Base-by-base conservation (phyloP, 192 early-diverging fungal species). In the Diversispora epigaea region DNA sequence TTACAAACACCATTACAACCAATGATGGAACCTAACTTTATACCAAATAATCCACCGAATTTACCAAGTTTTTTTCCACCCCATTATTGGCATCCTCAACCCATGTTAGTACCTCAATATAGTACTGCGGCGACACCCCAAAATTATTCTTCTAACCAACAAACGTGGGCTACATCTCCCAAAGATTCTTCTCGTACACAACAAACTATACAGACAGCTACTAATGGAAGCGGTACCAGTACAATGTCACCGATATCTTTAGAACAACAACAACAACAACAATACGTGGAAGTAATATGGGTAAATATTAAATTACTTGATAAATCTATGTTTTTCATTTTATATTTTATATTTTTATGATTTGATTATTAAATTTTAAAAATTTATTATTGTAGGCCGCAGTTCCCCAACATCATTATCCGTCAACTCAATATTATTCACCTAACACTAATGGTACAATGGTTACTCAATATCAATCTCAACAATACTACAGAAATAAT, bases 271-370 rank as follows among this genome's bases (percentile, higher is more conserved):
- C 25, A 32, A 32, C 25, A 32, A 32, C 71, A 57, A 47, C 71
- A 73, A 61, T 73, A 73, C 40, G 71, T 73, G 55, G 71, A 73
- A 57, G 71, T 73, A 62, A 70, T 70, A 70, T 70, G 68, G 68
- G 68, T 70, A 70, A 70, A 55, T 70, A 70, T 32, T 32, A 32
- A 32, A 32, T 32, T 32, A 32, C 2, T 32, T 32, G 25, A 32
- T 32, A 32, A 32, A 32, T 32, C 2, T 32, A 32, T 32, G 0
- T 1, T 32, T 32, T 32, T 32, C 25, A 2, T 32, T 32, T 32
- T 32, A 32, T 32, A 2, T 32, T 32, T 32, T 32, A 32, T 32
- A 32, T 32, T 32, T 2, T 32, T 32, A 32, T 32, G 25, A 32
- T 32, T 32, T 15, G 15, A 63, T 63, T 17, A 4, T 40, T 43